phyloP scores from a whole-genome alignment of 2,329 filamentous ascomycete genomes.

The Pseudophaeomoniella oleicola region DNA sequence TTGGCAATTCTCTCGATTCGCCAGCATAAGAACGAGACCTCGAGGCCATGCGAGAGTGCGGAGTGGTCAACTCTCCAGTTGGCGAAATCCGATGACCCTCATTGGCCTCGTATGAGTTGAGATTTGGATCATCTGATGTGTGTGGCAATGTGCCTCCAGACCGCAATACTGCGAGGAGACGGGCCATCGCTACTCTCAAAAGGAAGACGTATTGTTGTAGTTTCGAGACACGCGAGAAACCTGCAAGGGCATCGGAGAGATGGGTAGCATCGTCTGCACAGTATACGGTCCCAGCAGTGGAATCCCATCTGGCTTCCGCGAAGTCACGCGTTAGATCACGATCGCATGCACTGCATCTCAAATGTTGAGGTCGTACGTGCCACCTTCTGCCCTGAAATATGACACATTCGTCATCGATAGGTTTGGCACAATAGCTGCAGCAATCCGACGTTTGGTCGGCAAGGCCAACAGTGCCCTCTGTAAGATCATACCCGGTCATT shows the following conservation, averaged over 20 bases:
- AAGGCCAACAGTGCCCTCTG: conserved; percentile 49
- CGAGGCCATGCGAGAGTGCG: conserved; percentile 47
- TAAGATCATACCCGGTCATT: conserved; percentile 47
- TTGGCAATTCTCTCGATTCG: conserved; percentile 42
- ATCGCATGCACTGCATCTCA: conserved; percentile 55
- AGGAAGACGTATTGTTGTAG: conserved; percentile 91
- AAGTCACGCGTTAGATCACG: conserved; percentile 56
- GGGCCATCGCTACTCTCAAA: conserved; percentile 76
- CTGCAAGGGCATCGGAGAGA: conserved; percentile 40
- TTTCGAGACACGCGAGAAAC: conserved; percentile 65
- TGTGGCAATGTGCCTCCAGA: conserved; percentile 68
- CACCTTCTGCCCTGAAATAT: conserved; percentile 61
- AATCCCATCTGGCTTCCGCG: conserved; percentile 56
- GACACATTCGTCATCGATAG: conserved; percentile 89
- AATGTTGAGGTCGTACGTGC: conserved; percentile 52
- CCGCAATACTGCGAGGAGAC: conserved; percentile 74
- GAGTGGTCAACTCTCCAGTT: conserved; percentile 33
- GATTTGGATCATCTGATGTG: conserved; percentile 57
- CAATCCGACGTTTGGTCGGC: conserved; percentile 71
- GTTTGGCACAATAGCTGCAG: conserved; percentile 65
- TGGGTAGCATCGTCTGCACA: conserved; percentile 43
- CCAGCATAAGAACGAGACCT: conserved; percentile 63
- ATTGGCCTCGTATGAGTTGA: conserved; percentile 50
- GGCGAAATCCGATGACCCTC: conserved; percentile 45
- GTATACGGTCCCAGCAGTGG: conserved; percentile 52